Evolutionary conservation across 2,329 filamentous ascomycete genomes (phyloP), one percentile per base, ranked within the genome.

Genomic region (Metarhizium brunneum): DNA sequence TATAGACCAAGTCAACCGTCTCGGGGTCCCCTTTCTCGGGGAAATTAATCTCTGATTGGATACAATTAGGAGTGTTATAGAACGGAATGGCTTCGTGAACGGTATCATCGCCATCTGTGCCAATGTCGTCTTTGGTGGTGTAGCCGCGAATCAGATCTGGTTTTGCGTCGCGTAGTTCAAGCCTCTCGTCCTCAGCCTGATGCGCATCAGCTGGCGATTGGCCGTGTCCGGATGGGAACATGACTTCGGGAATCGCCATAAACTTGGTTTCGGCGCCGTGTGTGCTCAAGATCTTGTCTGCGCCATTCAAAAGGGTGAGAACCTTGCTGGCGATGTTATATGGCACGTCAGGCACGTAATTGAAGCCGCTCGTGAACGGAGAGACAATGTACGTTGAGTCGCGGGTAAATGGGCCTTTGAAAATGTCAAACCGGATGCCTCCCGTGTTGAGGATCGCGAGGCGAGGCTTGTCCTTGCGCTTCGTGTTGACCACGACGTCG

Each of bases 391-490:
- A 97, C 0, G 88, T 90, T 4, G 86, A 87, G 68, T 99, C 94
- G 43, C 84, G 83, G 0, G 94, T 97, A 66, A 97, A 97, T 0
- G 86, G 77, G 0, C 94, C 94, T 68, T 92, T 84, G 77, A 96
- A 95, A 58, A 99, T 88, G 69, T 99, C 94, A 69, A 97, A 99
- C 48, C 94, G 88, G 61, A 99, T 84, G 3, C 88, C 89, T 30
- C 94, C 94, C 0, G 90, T 96, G 71, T 99, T 99, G 55, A 88
- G 78, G 52, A 97, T 82, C 35, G 86, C 84, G 11, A 97, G 73
- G 6, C 83, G 80, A 10, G 90, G 79, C 45, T 80, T 77, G 55
- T 84, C 77, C 29, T 78, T 75, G 4, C 86, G 78, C 36, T 77
- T 72, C 45, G 80, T 66, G 55, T 83, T 84, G 55, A 74, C 72